Percentiles rank a stretch among this genome's conserved stretches.
phyloP scores from a whole-genome alignment of 2,329 filamentous ascomycete genomes.

The Fusarium avenaceum region DNA sequence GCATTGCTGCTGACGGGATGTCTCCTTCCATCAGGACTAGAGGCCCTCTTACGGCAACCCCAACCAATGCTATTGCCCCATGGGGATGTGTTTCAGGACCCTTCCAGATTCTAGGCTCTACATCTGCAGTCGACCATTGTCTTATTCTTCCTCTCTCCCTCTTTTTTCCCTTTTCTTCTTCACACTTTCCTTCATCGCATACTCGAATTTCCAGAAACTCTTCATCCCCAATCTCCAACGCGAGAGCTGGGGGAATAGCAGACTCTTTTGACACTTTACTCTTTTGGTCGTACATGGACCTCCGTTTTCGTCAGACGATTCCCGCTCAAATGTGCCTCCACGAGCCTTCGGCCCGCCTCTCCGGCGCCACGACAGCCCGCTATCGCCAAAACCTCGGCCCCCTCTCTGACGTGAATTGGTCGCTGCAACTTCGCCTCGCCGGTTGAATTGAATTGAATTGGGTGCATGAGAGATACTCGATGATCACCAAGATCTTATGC shows the following conservation, averaged over 20 bases:
- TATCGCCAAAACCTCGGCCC: slow-evolving; percentile 49
- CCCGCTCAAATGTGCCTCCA: slow-evolving; percentile 39
- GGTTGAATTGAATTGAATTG: slow-evolving; percentile 24
- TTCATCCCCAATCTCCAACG: slow-evolving; percentile 5
- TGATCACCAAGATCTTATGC: slow-evolving; percentile 27
- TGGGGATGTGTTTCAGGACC: slow-evolving; percentile 31
- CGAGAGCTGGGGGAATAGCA: neutral
- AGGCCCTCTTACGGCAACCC: slow-evolving; percentile 15
- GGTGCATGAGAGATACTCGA: slow-evolving; percentile 17
- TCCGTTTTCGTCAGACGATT: slow-evolving; percentile 46
- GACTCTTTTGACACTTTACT: slow-evolving; percentile 25
- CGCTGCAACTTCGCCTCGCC: slow-evolving; percentile 19
- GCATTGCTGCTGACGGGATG: slow-evolving; percentile 25
- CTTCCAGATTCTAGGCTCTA: slow-evolving; percentile 20
- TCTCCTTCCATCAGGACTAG: slow-evolving; percentile 16
- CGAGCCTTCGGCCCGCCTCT: slow-evolving; percentile 54
- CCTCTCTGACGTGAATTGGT: neutral
- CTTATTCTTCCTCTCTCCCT: slow-evolving; percentile 1
- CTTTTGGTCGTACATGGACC: slow-evolving; percentile 28
- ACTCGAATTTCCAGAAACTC: slow-evolving; percentile 2
- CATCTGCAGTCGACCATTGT: neutral
- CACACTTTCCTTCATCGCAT: slow-evolving; percentile 18
- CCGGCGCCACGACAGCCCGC: slow-evolving; percentile 51
- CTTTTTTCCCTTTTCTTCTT: slow-evolving; percentile 25
- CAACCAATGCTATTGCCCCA: slow-evolving; percentile 32